Percentiles rank a stretch among this genome's conserved stretches.
Evolutionary conservation across 106 monocot species (phyloP).

Genomic region (Allium sativum): DNA sequence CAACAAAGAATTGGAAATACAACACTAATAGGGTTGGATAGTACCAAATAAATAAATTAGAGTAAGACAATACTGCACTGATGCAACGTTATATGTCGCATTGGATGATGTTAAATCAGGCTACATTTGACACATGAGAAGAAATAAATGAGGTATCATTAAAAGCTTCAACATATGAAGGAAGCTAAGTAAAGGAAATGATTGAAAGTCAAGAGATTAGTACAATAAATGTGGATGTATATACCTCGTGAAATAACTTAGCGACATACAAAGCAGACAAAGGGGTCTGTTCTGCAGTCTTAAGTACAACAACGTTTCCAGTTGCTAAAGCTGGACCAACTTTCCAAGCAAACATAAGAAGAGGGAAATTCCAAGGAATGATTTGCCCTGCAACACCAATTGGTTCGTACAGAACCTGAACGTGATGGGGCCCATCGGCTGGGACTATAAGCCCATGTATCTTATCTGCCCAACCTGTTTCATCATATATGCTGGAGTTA

Average conservation of each 20-base stretch:
- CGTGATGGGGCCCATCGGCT: conserved; percentile 74
- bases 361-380: conserved; percentile 90
- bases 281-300: conserved; percentile 85
- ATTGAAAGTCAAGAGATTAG: neutral
- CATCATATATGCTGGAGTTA: neutral
- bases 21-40: no score
- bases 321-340: conserved; percentile 85
- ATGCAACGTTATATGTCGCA: no score
- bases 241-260: conserved; percentile 63
- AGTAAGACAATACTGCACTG: no score
- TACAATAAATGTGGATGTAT: neutral
- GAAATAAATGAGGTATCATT: no score
- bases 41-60: no score
- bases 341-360: conserved; percentile 84
- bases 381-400: conserved; percentile 84
- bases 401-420: conserved; percentile 71
- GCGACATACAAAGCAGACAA: conserved; percentile 53
- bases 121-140: no score
- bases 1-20: no score
- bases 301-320: conserved; percentile 69
- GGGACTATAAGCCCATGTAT: conserved; percentile 81
- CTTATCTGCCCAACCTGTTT: conserved; percentile 80
- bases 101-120: no score
- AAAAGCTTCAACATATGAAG: neutral
- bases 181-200: neutral